These are phyloP conservation scores for Massospora cicadina DNA, from an alignment of 371 early-diverging fungal genomes.

Conservation along the genomic window DNA sequence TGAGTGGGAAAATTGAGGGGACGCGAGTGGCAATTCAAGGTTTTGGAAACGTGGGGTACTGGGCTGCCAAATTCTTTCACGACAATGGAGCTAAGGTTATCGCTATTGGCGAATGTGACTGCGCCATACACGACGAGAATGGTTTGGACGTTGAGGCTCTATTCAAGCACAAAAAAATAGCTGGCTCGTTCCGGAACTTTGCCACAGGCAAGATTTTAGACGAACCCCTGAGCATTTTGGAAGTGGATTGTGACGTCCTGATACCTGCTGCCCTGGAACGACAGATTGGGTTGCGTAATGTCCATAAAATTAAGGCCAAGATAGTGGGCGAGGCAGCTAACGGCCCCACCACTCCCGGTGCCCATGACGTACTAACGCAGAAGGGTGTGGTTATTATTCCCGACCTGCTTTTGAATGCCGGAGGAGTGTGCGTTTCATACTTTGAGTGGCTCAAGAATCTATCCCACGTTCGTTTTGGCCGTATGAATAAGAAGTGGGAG, in stretches of 20 bases:
- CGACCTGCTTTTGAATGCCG: slow-evolving; percentile 68
- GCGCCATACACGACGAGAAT: slow-evolving; percentile 42
- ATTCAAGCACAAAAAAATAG: slow-evolving; percentile 38
- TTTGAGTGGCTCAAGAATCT: slow-evolving; percentile 74
- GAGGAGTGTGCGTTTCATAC: slow-evolving; percentile 66
- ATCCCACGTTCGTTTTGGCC: slow-evolving; percentile 74
- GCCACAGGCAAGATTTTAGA: slow-evolving; percentile 38
- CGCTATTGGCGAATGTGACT: slow-evolving; percentile 61
- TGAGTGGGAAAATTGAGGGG: slow-evolving; percentile 47
- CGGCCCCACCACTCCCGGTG: slow-evolving; percentile 69
- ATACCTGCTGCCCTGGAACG: slow-evolving; percentile 78
- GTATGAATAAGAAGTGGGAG: slow-evolving; percentile 84
- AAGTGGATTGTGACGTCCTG: slow-evolving; percentile 67
- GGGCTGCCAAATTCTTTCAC: slow-evolving; percentile 75
- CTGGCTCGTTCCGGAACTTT: slow-evolving; percentile 50
- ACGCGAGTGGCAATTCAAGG: slow-evolving; percentile 62
- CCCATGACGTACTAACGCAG: slow-evolving; percentile 44
- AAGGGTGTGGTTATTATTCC: slow-evolving; percentile 57
- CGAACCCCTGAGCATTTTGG: slow-evolving; percentile 42
- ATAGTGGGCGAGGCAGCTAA: slow-evolving; percentile 78
- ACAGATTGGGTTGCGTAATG: slow-evolving; percentile 66
- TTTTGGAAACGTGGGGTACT: slow-evolving; percentile 83
- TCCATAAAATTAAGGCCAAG: slow-evolving; percentile 62
- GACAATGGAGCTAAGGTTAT: slow-evolving; percentile 63
- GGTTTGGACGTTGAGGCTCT: slow-evolving; percentile 58